These are phyloP conservation scores for Solanum peruvianum DNA, from an alignment of 257 asterid genomes.

Conservation along the genomic window DNA sequence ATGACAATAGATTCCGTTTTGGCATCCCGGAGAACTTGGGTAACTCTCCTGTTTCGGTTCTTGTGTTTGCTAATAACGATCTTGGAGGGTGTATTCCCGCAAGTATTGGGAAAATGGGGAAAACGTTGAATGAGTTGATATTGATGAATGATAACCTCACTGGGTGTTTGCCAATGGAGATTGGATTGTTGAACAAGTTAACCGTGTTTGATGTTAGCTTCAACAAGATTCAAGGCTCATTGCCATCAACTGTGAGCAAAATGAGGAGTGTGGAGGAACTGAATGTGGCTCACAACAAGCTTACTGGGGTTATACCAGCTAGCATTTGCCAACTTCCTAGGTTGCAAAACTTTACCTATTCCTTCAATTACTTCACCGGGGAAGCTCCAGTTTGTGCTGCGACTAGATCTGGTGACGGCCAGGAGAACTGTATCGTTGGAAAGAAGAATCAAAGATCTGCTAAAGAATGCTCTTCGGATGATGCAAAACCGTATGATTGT, in stretches of 20 bases:
- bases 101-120: conserved; percentile 54
- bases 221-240: conserved; percentile 42
- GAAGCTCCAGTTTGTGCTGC: conserved; percentile 42
- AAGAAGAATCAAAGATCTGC: conserved; percentile 57
- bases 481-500: conserved; percentile 67
- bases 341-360: conserved; percentile 48
- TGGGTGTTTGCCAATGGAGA: conserved; percentile 52
- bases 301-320: conserved; percentile 50
- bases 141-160: conserved; percentile 56
- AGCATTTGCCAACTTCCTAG: conserved; percentile 43
- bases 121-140: conserved; percentile 41
- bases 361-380: conserved; percentile 45
- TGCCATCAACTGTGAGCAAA: conserved; percentile 23
- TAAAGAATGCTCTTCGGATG: conserved; percentile 56
- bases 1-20: conserved; percentile 46
- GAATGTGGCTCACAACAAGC: conserved; percentile 45
- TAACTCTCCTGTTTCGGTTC: conserved; percentile 54
- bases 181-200: conserved; percentile 35
- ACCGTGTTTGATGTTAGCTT: conserved; percentile 69
- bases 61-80: conserved; percentile 60
- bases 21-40: conserved; percentile 62
- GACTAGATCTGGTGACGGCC: conserved; percentile 32
- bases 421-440: conserved; percentile 54
- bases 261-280: conserved; percentile 55
- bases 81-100: conserved; percentile 58